A percentile compares a stretch with the other conserved stretches of the same genome.
Evolutionary conservation across 2,329 filamentous ascomycete genomes (phyloP).

Genomic region (Bipolaris zeicola): DNA sequence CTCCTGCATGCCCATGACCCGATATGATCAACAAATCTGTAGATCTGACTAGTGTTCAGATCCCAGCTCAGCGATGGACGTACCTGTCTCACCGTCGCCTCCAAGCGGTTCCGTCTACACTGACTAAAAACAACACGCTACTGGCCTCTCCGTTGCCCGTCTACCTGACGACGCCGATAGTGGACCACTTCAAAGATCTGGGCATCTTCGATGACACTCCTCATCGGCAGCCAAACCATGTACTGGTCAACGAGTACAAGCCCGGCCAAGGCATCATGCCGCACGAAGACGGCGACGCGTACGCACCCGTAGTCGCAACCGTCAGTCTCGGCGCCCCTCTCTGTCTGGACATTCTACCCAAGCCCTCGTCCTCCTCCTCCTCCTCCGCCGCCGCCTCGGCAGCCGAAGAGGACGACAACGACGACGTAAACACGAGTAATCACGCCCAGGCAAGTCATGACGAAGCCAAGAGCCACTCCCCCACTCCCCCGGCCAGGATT

Average conservation of each 20-base stretch:
- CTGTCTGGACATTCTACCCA: conserved; percentile 73
- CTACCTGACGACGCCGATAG: conserved; percentile 75
- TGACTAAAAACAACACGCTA: conserved; percentile 73
- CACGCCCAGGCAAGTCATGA: not conserved
- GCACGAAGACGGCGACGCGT: conserved; percentile 90
- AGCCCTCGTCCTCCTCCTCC: conserved; percentile 34
- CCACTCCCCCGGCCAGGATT: not conserved
- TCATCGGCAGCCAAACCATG: conserved; percentile 82
- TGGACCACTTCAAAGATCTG: conserved; percentile 60
- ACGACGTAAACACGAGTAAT: conserved; percentile 42
- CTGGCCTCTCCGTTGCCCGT: conserved; percentile 73
- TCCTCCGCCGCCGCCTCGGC: conserved; percentile 22
- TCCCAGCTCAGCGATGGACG: conserved; percentile 71
- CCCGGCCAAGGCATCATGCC: conserved; percentile 94
- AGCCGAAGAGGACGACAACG: too few relatives aligned
- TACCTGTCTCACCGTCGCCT: conserved; percentile 85
- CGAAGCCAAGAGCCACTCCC: not conserved
- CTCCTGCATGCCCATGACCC: not conserved
- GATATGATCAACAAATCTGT: not conserved
- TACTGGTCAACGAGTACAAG: conserved; percentile 89
- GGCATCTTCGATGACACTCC: conserved; percentile 67
- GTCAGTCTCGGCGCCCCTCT: conserved; percentile 80
- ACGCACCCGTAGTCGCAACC: conserved; percentile 86
- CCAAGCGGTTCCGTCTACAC: conserved; percentile 85
- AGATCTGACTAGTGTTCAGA: conserved; percentile 37